Conservation (phyloP, 306 rosid species). For the Sindora glabra region DNA sequence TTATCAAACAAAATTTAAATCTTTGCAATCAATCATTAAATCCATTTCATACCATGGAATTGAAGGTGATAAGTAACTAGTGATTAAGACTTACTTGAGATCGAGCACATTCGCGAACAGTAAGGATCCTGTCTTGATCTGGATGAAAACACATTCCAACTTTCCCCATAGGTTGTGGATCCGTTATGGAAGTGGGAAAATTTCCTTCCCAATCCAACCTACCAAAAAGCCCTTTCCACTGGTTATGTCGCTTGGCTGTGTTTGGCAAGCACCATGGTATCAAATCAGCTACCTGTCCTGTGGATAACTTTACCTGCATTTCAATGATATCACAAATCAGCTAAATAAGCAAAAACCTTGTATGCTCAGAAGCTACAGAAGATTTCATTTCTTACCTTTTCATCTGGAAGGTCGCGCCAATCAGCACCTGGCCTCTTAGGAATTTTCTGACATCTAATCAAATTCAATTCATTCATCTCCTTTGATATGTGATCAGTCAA, state of each 20-base stretch:
- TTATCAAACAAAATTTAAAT: too few species aligned
- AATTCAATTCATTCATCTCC: conserved; percentile 92
- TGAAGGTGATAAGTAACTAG: background rate
- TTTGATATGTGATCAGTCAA: conserved; percentile 84
- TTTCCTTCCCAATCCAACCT: conserved; percentile 97
- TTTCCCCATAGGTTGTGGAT: conserved; percentile 98
- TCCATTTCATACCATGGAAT: conserved; percentile 5
- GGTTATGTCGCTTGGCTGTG: conserved; percentile 96
- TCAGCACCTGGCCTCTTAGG: conserved; percentile 94
- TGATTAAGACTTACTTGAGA: conserved; percentile 67
- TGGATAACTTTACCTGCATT: conserved; percentile 59
- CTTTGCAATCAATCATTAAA: background rate
- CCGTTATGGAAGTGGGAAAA: conserved; percentile 94
- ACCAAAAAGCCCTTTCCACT: conserved; percentile 95
- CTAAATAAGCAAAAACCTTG: background rate
- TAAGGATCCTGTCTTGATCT: conserved; percentile 84
- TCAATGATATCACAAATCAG: conserved; percentile 7
- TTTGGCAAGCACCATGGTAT: conserved; percentile 99
- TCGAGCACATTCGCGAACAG: conserved; percentile 94
- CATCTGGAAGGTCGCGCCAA: conserved; percentile 93
- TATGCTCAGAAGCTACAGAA: background rate
- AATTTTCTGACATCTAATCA: conserved; percentile 74
- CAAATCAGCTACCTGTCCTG: conserved; percentile 73
- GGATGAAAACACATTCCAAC: conserved; percentile 99
- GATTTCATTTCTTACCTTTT: conserved; percentile 46